These are phyloP conservation scores for Ceratocystis alfenasii DNA, from an alignment of 2,329 filamentous ascomycete species.

Conservation along the genomic window DNA sequence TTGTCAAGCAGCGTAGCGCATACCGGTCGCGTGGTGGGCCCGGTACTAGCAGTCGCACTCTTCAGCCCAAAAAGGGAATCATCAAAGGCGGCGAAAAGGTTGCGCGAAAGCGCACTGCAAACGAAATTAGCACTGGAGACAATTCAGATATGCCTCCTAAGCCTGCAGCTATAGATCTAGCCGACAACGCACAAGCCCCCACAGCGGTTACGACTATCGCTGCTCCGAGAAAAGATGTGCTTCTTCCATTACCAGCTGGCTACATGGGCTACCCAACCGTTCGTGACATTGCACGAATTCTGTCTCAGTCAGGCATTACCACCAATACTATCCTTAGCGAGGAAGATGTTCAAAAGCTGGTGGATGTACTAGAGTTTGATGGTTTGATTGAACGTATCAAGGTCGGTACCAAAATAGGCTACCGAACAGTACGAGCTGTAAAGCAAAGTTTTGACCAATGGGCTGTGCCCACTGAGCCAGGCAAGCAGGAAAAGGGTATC, in stretches of 20 bases:
- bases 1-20: slow-evolving; percentile 61
- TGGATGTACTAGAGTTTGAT: slow-evolving; percentile 83
- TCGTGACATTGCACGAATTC: slow-evolving; percentile 60
- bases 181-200: not conserved
- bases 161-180: not conserved
- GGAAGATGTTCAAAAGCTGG: slow-evolving; percentile 68
- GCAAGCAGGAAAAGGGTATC: slow-evolving; percentile 30
- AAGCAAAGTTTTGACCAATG: slow-evolving; percentile 35
- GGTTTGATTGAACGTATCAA: slow-evolving; percentile 61
- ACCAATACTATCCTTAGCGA: slow-evolving; percentile 59
- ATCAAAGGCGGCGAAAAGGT: slow-evolving; percentile 39
- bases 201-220: not conserved
- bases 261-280: slow-evolving; percentile 74
- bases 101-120: slow-evolving; percentile 36
- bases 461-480: slow-evolving; percentile 27
- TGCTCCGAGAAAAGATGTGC: slow-evolving; percentile 30
- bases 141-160: slow-evolving; percentile 26
- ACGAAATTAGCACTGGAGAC: slow-evolving; percentile 31
- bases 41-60: slow-evolving; percentile 29
- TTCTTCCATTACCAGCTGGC: slow-evolving; percentile 48
- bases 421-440: slow-evolving; percentile 40
- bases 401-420: slow-evolving; percentile 39
- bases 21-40: slow-evolving; percentile 38
- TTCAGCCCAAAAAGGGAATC: slow-evolving; percentile 44
- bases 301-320: slow-evolving; percentile 58